Evolutionary conservation across 768 basidiomycete species (phyloP).

Genomic region (Termitomyces sp.): DNA sequence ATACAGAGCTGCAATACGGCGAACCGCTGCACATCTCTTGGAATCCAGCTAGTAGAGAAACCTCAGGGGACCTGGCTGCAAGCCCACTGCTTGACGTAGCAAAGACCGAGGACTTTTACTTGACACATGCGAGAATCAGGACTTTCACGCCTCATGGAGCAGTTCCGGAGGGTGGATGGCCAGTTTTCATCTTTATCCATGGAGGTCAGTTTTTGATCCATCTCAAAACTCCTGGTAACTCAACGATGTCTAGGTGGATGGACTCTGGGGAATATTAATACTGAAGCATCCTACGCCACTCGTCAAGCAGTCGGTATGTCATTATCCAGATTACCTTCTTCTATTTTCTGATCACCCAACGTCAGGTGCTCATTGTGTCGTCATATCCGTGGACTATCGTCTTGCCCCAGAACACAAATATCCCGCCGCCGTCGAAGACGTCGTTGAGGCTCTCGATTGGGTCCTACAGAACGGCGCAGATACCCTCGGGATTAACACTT

Average conservation of each 20-base stretch:
- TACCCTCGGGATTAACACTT: constrained; percentile 44
- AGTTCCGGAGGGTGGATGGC: constrained; percentile 56
- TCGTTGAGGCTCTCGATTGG: constrained; percentile 63
- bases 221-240: not conserved
- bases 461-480: constrained; percentile 44
- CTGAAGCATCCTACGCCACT: not conserved
- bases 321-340: not conserved
- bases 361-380: constrained; percentile 57
- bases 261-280: not conserved
- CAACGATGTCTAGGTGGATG: not conserved
- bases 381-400: constrained; percentile 67
- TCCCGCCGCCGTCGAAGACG: constrained; percentile 69
- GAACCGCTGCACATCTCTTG: constrained; percentile 56
- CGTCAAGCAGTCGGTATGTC: not conserved
- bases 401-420: constrained; percentile 70
- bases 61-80: constrained; percentile 43
- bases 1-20: constrained; percentile 39
- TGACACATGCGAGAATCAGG: constrained; percentile 52
- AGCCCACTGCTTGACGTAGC: constrained; percentile 48
- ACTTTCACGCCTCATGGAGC: constrained; percentile 59
- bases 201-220: constrained; percentile 41
- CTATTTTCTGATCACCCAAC: not conserved
- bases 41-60: constrained; percentile 43
- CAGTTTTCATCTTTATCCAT: constrained; percentile 69
- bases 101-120: constrained; percentile 45